These are phyloP conservation scores for Hericium erinaceus DNA, from an alignment of 768 basidiomycete species.

Conservation along the genomic window DNA sequence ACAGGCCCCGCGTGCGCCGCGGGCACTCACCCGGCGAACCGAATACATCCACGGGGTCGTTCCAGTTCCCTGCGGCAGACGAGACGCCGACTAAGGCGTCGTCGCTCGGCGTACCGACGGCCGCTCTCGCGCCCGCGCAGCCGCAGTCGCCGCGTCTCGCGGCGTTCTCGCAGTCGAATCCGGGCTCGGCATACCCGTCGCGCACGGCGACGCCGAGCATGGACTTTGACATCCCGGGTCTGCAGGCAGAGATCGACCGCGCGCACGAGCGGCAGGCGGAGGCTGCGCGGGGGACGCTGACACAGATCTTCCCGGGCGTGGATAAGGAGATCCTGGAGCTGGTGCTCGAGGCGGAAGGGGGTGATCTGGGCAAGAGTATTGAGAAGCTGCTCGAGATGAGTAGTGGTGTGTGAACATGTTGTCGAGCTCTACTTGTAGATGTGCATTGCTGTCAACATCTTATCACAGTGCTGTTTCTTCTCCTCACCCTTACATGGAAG, in stretches of 20 bases:
- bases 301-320: slow-evolving; percentile 81
- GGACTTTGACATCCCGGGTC: slow-evolving; percentile 50
- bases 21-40: slow-evolving; percentile 30
- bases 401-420: not conserved
- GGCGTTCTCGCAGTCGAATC: not conserved
- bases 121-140: slow-evolving; percentile 2
- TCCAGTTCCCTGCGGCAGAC: slow-evolving; percentile 26
- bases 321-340: slow-evolving; percentile 80
- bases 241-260: slow-evolving; percentile 71
- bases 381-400: slow-evolving; percentile 75
- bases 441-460: too few species aligned
- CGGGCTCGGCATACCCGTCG: not conserved
- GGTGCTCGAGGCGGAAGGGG: slow-evolving; percentile 84
- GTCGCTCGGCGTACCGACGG: not conserved
- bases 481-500: too few species aligned
- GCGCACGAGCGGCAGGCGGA: slow-evolving; percentile 66
- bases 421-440: not conserved
- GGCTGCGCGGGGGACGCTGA: slow-evolving; percentile 66
- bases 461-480: too few species aligned
- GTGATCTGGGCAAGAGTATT: slow-evolving; percentile 85
- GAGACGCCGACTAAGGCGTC: slow-evolving; percentile 40
- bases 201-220: slow-evolving; percentile 17
- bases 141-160: not conserved
- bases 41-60: slow-evolving; percentile 12
- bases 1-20: slow-evolving; percentile 62